Percentiles rank a stretch among this genome's conserved stretches.
Conservation (phyloP, 768 basidiomycete species). For the Boletus reticuloceps region DNA sequence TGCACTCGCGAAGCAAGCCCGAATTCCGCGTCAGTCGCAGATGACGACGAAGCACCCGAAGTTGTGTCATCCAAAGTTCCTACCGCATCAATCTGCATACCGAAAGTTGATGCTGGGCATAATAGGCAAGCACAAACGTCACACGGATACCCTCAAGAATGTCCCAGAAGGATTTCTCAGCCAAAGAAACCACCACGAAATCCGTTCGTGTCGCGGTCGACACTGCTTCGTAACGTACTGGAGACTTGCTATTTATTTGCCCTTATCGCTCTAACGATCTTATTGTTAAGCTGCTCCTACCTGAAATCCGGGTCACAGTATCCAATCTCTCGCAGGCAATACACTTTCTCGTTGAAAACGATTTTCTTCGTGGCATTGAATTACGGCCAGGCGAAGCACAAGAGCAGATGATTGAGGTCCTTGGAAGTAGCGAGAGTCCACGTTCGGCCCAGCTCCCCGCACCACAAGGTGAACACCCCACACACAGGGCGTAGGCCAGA, state of each 20-base stretch:
- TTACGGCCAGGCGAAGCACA: constrained; percentile 74
- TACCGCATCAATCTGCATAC: constrained; percentile 2
- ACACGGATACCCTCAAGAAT: constrained; percentile 3
- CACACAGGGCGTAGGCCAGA: neutral
- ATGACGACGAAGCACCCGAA: constrained; percentile 53
- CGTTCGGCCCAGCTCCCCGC: neutral
- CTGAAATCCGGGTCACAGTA: constrained; percentile 84
- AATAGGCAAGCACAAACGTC: constrained; percentile 5
- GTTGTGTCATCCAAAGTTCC: constrained; percentile 51
- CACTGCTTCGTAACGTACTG: constrained; percentile 76
- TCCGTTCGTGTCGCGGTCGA: constrained; percentile 65
- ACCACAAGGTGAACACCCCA: neutral
- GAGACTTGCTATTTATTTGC: neutral
- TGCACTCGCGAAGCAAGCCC: constrained; percentile 3
- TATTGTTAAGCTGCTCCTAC: constrained; percentile 62
- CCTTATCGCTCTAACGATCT: constrained; percentile 5
- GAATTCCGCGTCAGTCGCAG: constrained; percentile 28
- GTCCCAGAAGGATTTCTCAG: constrained; percentile 31
- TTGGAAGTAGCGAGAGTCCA: constrained; percentile 29
- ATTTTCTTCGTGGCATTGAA: constrained; percentile 81
- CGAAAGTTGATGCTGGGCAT: constrained; percentile 6
- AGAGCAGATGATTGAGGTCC: constrained; percentile 59
- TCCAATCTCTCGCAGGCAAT: constrained; percentile 94
- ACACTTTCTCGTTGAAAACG: constrained; percentile 85
- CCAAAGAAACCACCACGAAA: constrained; percentile 55